Percentiles rank a stretch among this genome's conserved stretches.
phyloP scores from a whole-genome alignment of 2,329 filamentous ascomycete genomes.

The Endocalyx cinctus region DNA sequence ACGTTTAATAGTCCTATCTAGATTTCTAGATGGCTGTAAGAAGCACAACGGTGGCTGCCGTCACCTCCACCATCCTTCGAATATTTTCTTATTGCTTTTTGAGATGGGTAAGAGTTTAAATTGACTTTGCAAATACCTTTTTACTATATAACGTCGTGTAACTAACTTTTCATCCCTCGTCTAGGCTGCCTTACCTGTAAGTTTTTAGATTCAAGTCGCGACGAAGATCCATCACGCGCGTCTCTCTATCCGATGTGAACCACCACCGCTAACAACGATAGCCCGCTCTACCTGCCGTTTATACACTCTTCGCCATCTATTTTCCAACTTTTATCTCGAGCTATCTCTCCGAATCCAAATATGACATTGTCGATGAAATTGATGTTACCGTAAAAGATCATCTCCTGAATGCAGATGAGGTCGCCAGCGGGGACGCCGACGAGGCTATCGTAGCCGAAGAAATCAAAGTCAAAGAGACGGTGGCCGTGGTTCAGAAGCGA shows the following conservation, averaged over 20 bases:
- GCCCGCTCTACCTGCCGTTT: slow-evolving; percentile 36
- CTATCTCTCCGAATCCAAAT: slow-evolving; percentile 51
- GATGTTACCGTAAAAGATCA: slow-evolving; percentile 51
- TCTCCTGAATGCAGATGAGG: slow-evolving; percentile 32
- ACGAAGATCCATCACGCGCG: too few species aligned
- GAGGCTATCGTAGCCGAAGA: slow-evolving; percentile 39
- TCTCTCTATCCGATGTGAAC: too few species aligned
- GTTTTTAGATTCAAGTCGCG: too few species aligned
- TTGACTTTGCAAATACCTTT: too few species aligned
- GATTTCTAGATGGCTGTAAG: too few species aligned
- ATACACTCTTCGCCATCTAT: slow-evolving; percentile 62
- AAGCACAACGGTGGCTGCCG: slow-evolving; percentile 26
- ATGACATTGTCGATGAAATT: slow-evolving; percentile 56
- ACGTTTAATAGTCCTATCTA: too few species aligned
- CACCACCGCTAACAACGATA: slow-evolving; percentile 14
- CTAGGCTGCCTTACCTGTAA: slow-evolving; percentile 27
- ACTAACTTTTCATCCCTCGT: slow-evolving; percentile 6
- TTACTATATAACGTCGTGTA: too few species aligned
- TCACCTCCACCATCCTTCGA: slow-evolving; percentile 48
- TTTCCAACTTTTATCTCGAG: slow-evolving; percentile 58
- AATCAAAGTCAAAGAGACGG: slow-evolving; percentile 59
- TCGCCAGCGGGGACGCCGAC: slow-evolving; percentile 23
- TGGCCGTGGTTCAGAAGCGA: slow-evolving; percentile 54
- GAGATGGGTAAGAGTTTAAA: slow-evolving; percentile 48
- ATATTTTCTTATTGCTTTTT: slow-evolving; percentile 53